phyloP scores from a whole-genome alignment of 2,329 filamentous ascomycete genomes.

The Fonsecaea monophora region DNA sequence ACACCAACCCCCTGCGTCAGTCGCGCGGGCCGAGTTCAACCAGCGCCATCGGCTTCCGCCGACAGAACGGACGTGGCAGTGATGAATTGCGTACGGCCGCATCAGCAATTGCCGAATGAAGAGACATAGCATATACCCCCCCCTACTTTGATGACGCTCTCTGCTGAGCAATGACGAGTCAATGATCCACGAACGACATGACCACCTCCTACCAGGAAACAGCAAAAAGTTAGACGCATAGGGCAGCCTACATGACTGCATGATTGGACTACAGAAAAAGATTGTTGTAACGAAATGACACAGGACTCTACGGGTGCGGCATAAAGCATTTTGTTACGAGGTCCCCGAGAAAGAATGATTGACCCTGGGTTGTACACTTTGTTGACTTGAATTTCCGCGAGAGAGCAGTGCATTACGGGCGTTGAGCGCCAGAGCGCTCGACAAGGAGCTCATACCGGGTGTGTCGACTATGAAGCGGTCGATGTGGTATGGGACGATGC shows the following conservation, averaged over 20 bases:
- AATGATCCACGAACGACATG: conserved; percentile 42
- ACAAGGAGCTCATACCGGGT: conserved; percentile 17
- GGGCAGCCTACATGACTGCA: conserved; percentile 41
- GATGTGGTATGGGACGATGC: conserved; percentile 20
- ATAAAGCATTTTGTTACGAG: conserved; percentile 37
- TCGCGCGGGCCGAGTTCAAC: conserved; percentile 67
- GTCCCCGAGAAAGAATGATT: conserved; percentile 34
- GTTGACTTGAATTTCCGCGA: conserved; percentile 17
- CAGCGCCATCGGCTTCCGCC: conserved; percentile 63
- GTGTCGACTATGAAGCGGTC: conserved; percentile 9
- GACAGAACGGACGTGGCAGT: conserved; percentile 69
- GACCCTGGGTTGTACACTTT: conserved; percentile 37
- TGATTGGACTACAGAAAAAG: conserved; percentile 40
- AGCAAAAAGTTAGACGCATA: conserved; percentile 42
- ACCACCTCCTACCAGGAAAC: conserved; percentile 35
- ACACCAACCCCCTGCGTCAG: conserved; percentile 65
- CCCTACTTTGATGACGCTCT: conserved; percentile 38
- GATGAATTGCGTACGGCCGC: conserved; percentile 69
- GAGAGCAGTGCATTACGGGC: conserved; percentile 27
- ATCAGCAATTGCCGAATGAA: conserved; percentile 67
- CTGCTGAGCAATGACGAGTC: conserved; percentile 39
- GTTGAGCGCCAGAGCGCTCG: conserved; percentile 19
- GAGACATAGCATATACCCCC: conserved; percentile 40
- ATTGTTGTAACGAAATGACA: conserved; percentile 39
- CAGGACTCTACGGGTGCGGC: conserved; percentile 34